A percentile compares a stretch with the other conserved stretches of the same genome.
These are phyloP conservation scores for Pneumocystis canis DNA, from an alignment of 1,139 yeast species.

Conservation along the genomic window DNA sequence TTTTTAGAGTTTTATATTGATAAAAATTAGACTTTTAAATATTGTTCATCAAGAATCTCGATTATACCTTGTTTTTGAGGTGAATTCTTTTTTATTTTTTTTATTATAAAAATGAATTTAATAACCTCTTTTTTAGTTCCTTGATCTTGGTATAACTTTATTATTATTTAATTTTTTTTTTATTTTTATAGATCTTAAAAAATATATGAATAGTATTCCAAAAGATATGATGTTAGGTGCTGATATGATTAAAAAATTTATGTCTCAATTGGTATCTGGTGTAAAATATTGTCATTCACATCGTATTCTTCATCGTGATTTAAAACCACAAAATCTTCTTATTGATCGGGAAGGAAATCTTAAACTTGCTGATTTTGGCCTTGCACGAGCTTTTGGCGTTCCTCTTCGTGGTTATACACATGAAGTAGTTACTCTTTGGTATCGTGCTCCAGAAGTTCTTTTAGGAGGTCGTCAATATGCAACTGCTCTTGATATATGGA, in stretches of 20 bases:
- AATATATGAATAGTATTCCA: conserved; percentile 83
- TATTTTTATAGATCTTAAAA: conserved; percentile 87
- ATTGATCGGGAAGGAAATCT: conserved; percentile 80
- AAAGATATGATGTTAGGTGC: conserved; percentile 67
- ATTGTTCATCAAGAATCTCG: conserved; percentile 95
- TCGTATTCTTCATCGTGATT: conserved; percentile 83
- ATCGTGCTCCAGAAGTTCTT: conserved; percentile 93
- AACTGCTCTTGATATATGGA: conserved; percentile 96
- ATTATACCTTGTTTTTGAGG: conserved; percentile 63
- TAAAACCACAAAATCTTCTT: conserved; percentile 86
- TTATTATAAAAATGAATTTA: not conserved
- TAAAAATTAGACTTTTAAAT: conserved; percentile 47
- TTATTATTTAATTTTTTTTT: conserved; percentile 21
- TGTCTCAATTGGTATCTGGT: conserved; percentile 84
- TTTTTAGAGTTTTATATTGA: not conserved
- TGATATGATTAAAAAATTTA: conserved; percentile 69
- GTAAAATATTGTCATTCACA: conserved; percentile 91
- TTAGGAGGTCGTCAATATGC: conserved; percentile 91
- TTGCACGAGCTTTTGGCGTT: conserved; percentile 88
- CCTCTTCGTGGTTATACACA: conserved; percentile 64
- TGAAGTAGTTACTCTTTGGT: conserved; percentile 87
- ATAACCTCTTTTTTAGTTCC: not conserved
- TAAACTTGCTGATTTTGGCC: conserved; percentile 92
- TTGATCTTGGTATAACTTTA: conserved; percentile 28
- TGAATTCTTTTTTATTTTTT: not conserved